phyloP scores from a whole-genome alignment of 2,329 filamentous ascomycete species.

The Saccharata proteae region DNA sequence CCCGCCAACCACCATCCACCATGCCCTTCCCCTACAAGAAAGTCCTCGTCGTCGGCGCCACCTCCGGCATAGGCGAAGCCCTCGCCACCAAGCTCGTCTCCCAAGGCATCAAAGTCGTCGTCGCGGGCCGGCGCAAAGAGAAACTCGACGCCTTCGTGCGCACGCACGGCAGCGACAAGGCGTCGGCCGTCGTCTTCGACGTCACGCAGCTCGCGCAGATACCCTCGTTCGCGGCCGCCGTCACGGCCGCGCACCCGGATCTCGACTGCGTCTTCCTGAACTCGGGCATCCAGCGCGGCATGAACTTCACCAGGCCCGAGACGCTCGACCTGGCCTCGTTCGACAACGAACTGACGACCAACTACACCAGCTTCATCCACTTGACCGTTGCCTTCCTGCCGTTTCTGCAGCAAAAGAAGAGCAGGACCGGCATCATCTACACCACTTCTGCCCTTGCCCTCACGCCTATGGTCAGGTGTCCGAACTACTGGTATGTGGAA shows the following conservation, averaged over 20 bases:
- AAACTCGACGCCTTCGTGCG: conserved; percentile 37
- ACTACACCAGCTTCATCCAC: conserved; percentile 38
- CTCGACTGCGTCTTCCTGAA: conserved; percentile 42
- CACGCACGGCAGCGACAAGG: conserved; percentile 34
- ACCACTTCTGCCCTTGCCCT: conserved; percentile 41
- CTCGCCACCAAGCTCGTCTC: conserved; percentile 37
- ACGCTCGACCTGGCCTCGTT: conserved; percentile 33
- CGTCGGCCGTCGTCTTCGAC: conserved; percentile 36
- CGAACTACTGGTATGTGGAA: too few species aligned
- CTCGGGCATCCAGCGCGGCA: conserved; percentile 39
- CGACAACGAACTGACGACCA: conserved; percentile 36
- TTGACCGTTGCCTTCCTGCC: conserved; percentile 40
- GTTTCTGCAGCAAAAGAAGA: conserved; percentile 33
- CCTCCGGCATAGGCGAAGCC: conserved; percentile 38
- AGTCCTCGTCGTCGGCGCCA: conserved; percentile 43
- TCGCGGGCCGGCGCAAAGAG: conserved; percentile 39
- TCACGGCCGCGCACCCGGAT: conserved; percentile 35
- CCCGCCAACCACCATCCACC: too few species aligned
- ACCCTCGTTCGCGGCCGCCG: conserved; percentile 29
- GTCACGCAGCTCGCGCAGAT: conserved; percentile 38
- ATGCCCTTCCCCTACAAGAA: conserved; percentile 40
- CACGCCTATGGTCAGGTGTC: conserved; percentile 34
- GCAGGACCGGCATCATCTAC: conserved; percentile 31
- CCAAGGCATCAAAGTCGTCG: conserved; percentile 35
- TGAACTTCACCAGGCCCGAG: conserved; percentile 38